phyloP scores from a whole-genome alignment of 1,284 basidiomycete species.

The Tilletia walkeri region DNA sequence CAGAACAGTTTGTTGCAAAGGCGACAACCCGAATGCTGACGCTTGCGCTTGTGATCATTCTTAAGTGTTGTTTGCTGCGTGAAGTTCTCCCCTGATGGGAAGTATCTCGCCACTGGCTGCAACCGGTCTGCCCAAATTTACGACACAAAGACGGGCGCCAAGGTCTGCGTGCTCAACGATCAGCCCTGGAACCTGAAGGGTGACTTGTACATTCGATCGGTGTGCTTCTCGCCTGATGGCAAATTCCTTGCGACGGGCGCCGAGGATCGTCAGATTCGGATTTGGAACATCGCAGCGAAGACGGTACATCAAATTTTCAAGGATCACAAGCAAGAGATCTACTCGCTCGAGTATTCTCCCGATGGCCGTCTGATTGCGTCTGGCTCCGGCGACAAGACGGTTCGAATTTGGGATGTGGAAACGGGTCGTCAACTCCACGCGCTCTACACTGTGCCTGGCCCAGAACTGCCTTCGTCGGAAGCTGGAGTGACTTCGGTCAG shows the following conservation, averaged over 20 bases:
- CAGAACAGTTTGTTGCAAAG: no score
- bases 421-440: constrained; percentile 59
- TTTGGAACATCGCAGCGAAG: constrained; percentile 77
- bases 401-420: constrained; percentile 81
- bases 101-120: constrained; percentile 83
- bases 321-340: constrained; percentile 86
- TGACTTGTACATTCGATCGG: constrained; percentile 54
- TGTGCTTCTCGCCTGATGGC: constrained; percentile 54
- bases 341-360: constrained; percentile 76
- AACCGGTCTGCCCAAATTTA: constrained; percentile 87
- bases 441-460: constrained; percentile 51
- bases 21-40: background rate
- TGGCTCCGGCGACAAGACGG: constrained; percentile 83
- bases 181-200: constrained; percentile 39
- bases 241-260: constrained; percentile 53
- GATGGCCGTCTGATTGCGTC: constrained; percentile 82
- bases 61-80: constrained; percentile 79
- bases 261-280: constrained; percentile 52
- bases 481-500: constrained; percentile 72
- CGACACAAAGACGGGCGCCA: constrained; percentile 77
- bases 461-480: constrained; percentile 64
- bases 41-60: background rate
- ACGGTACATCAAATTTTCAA: constrained; percentile 65
- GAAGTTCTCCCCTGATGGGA: constrained; percentile 79
- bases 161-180: constrained; percentile 69